phyloP scores from a whole-genome alignment of 257 asterid species.

The Jacaranda mimosifolia region DNA sequence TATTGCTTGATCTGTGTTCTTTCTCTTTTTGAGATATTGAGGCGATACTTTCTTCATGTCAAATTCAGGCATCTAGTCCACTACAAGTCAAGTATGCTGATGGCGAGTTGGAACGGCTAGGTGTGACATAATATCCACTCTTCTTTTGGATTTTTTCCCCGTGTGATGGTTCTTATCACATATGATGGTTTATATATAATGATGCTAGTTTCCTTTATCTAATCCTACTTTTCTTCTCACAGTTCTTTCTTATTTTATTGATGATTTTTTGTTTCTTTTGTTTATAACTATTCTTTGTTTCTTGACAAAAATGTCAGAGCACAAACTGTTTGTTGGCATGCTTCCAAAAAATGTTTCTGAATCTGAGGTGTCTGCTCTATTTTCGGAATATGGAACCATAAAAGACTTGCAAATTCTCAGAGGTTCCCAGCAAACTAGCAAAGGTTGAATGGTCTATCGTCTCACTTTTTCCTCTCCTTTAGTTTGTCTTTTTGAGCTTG shows the following conservation, averaged over 20 bases:
- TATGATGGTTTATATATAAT: conserved; percentile 22
- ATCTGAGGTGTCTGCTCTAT: conserved; percentile 76
- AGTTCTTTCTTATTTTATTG: conserved; percentile 18
- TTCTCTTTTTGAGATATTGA: conserved; percentile 36
- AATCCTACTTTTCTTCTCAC: conserved; percentile 11
- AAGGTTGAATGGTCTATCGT: conserved; percentile 60
- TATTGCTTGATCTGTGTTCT: conserved; percentile 27
- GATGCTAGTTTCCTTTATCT: conserved; percentile 9
- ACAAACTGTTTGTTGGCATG: conserved; percentile 96
- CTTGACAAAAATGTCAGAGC: conserved; percentile 62
- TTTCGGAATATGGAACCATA: conserved; percentile 87
- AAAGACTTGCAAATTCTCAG: conserved; percentile 88
- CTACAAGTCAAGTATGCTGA: conserved; percentile 99
- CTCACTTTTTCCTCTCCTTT: conserved; percentile 9
- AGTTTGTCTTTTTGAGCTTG: conserved; percentile 41
- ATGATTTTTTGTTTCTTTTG: conserved; percentile 6
- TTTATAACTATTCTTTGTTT: conserved; percentile 22
- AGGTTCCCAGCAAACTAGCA: conserved; percentile 93
- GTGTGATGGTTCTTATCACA: conserved; percentile 12
- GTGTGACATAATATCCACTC: conserved; percentile 49
- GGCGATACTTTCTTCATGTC: conserved; percentile 44
- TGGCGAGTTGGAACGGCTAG: conserved; percentile 99
- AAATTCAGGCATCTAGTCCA: conserved; percentile 92
- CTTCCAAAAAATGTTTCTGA: conserved; percentile 93
- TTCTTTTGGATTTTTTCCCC: conserved; percentile 4